Evolutionary conservation across 305 asterid species (phyloP).

Genomic region (Ajuga reptans): DNA sequence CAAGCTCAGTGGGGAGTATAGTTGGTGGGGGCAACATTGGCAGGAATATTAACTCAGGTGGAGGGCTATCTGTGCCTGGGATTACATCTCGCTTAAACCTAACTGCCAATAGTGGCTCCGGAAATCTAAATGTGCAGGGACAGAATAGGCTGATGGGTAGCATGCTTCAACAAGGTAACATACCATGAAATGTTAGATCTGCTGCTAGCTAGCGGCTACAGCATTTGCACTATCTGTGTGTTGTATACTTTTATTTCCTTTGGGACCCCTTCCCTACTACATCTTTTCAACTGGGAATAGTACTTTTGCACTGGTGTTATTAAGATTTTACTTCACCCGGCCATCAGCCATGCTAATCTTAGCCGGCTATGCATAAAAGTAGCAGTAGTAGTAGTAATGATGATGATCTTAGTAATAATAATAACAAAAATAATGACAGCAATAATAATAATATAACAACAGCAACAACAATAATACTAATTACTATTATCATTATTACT

Average conservation of each 20-base stretch:
- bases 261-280: background rate
- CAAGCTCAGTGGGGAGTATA: conserved; percentile 74
- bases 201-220: conserved; percentile 11
- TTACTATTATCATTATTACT: too few relatives aligned
- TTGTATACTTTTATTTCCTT: background rate
- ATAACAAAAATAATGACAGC: too few relatives aligned
- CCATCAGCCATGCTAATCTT: background rate
- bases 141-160: conserved; percentile 81
- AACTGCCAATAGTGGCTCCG: conserved; percentile 61
- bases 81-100: conserved; percentile 74
- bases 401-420: too few relatives aligned
- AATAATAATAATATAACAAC: too few relatives aligned
- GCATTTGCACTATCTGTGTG: background rate
- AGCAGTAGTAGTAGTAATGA: too few relatives aligned
- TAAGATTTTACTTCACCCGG: conserved; percentile 2
- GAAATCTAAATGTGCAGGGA: conserved; percentile 76
- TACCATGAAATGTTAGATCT: conserved; percentile 10
- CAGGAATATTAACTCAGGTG: conserved; percentile 81
- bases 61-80: conserved; percentile 82
- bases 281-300: background rate
- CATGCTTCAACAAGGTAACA: conserved; percentile 87
- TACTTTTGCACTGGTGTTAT: background rate
- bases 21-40: conserved; percentile 86
- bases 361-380: background rate
- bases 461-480: too few relatives aligned